Evolutionary conservation across 2,329 filamentous ascomycete species (phyloP).

Genomic region (Parastagonospora avenae): DNA sequence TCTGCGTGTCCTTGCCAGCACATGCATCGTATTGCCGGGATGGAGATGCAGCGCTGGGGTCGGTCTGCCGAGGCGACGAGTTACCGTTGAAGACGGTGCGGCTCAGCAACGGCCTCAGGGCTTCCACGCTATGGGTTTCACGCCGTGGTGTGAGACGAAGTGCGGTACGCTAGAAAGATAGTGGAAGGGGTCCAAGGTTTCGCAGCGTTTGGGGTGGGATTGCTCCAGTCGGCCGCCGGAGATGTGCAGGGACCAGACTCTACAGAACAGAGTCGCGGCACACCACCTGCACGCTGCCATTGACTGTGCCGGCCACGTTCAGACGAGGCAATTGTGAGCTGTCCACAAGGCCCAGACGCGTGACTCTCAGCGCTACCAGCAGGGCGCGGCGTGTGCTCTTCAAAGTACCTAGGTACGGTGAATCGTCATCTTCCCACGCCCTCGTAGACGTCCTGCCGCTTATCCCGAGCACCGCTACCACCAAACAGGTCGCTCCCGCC

Average conservation of each 20-base stretch:
- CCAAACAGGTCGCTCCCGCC: constrained; percentile 11
- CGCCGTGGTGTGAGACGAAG: background rate
- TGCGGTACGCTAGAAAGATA: background rate
- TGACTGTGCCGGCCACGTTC: background rate
- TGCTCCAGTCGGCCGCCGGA: background rate
- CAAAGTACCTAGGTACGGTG: background rate
- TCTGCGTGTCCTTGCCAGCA: constrained; percentile 3
- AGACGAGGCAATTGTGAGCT: background rate
- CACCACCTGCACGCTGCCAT: background rate
- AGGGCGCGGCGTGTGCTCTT: constrained; percentile 2
- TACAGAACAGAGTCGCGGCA: background rate
- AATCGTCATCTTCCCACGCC: constrained; percentile 11
- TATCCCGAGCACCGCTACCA: constrained; percentile 15
- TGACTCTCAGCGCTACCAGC: background rate
- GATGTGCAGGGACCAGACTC: constrained; percentile 9
- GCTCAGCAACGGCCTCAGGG: background rate
- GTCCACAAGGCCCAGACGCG: constrained; percentile 4
- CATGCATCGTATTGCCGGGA: constrained; percentile 9
- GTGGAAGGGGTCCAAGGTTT: background rate
- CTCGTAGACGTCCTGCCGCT: constrained; percentile 1
- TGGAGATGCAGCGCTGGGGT: background rate
- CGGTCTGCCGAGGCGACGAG: too few species aligned
- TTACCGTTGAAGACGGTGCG: too few species aligned
- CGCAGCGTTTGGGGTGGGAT: background rate
- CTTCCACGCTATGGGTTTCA: background rate